A percentile compares a stretch with the other conserved stretches of the same genome.
Evolutionary conservation across 2,329 filamentous ascomycete genomes (phyloP).

Genomic region (Aspergillus carbonarius): DNA sequence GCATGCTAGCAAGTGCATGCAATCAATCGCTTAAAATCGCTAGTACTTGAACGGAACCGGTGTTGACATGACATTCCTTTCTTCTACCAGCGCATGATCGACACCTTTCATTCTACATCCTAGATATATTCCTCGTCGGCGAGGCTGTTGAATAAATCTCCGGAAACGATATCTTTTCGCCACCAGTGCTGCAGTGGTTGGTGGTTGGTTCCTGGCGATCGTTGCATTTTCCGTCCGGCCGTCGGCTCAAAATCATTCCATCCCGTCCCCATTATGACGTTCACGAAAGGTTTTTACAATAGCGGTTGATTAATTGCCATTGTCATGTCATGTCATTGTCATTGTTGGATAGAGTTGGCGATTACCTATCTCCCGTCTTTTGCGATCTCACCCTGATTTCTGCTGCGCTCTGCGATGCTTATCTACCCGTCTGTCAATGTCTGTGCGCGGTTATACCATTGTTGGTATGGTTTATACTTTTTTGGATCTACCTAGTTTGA

Average conservation of each 20-base stretch:
- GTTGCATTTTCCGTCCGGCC: not conserved
- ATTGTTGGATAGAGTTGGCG: not conserved
- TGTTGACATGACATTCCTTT: not conserved
- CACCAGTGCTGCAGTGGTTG: not conserved
- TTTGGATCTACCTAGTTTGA: not conserved
- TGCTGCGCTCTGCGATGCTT: not conserved
- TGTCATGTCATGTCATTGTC: not conserved
- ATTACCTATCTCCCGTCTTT: not conserved
- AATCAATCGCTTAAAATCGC: not conserved
- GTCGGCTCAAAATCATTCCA: not conserved
- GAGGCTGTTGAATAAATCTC: not conserved
- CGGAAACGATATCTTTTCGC: not conserved
- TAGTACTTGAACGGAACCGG: not conserved
- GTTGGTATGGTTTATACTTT: not conserved
- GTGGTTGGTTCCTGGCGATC: not conserved
- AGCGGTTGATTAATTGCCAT: not conserved
- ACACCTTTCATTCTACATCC: too few relatives aligned
- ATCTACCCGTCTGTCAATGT: not conserved
- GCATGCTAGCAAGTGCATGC: not conserved
- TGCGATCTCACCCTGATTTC: not conserved
- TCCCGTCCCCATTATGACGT: not conserved
- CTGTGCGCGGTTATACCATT: conserved; percentile 1
- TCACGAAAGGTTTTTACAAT: not conserved
- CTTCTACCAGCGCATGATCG: not conserved
- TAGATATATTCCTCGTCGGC: too few relatives aligned